A percentile compares a stretch with the other conserved stretches of the same genome.
These are phyloP conservation scores for Trichoderma citrinoviride DNA, from an alignment of 2,329 filamentous ascomycete genomes.

Conservation along the genomic window DNA sequence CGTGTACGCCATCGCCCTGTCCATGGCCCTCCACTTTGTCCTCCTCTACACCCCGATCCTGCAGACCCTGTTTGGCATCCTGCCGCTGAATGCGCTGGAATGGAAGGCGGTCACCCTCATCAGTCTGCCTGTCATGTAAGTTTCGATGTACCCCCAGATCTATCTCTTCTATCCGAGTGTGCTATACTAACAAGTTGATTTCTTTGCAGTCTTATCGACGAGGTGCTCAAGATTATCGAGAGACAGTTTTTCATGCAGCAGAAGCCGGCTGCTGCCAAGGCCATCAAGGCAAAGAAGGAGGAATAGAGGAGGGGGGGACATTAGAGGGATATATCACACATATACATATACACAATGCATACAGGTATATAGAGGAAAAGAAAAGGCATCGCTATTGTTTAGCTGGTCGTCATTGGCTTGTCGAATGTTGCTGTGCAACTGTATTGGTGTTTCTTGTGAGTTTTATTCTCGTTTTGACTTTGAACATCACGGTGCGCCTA, in stretches of 20 bases:
- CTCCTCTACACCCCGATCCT: conserved; percentile 90
- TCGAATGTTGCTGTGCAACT: not conserved
- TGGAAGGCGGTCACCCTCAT: conserved; percentile 90
- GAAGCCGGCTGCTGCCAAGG: conserved; percentile 35
- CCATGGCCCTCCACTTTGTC: conserved; percentile 92
- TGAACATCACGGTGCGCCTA: not conserved
- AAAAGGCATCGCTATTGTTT: not conserved
- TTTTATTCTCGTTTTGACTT: not conserved
- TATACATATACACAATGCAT: conserved; percentile 36
- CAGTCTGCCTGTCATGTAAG: conserved; percentile 90
- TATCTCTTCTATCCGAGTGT: not conserved
- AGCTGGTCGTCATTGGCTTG: not conserved
- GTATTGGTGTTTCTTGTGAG: not conserved
- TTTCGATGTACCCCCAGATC: conserved; percentile 26
- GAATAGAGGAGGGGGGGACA: conserved; percentile 42
- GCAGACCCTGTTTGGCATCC: conserved; percentile 84
- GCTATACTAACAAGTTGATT: conserved; percentile 30
- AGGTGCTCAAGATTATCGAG: conserved; percentile 77
- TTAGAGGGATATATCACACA: conserved; percentile 23
- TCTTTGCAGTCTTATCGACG: conserved; percentile 68
- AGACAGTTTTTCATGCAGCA: conserved; percentile 61
- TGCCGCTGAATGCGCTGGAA: conserved; percentile 80
- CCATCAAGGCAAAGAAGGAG: conserved; percentile 53
- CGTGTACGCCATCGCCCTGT: conserved; percentile 87
- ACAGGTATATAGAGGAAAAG: conserved; percentile 21